Evolutionary conservation across 2,329 filamentous ascomycete genomes (phyloP).

Genomic region (Pseudophaeomoniella oleicola): DNA sequence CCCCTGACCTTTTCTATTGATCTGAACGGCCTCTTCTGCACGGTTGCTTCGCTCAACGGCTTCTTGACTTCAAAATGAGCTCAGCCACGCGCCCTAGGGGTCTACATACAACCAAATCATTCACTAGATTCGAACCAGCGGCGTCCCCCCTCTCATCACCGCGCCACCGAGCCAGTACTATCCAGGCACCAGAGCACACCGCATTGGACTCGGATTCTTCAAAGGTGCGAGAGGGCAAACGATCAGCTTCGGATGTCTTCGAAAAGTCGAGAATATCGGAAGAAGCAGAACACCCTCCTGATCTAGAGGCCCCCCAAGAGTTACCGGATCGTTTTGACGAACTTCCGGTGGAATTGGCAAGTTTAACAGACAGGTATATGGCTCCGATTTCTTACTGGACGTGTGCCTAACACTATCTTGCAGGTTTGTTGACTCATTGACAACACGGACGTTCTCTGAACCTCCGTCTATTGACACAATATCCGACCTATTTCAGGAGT

Average conservation of each 20-base stretch:
- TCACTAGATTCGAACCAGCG: conserved; percentile 19
- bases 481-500: conserved; percentile 83
- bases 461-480: conserved; percentile 74
- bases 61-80: no score
- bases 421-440: conserved; percentile 83
- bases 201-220: no score
- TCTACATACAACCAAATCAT: conserved; percentile 23
- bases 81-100: conserved; percentile 1
- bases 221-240: conserved; percentile 1
- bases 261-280: conserved; percentile 10
- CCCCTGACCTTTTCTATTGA: no score
- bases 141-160: conserved; percentile 9
- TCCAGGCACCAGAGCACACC: conserved; percentile 5
- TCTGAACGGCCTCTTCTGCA: no score
- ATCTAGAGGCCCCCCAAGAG: conserved; percentile 17
- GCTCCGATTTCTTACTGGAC: neutral
- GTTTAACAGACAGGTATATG: conserved; percentile 67
- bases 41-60: no score
- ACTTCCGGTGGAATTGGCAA: conserved; percentile 84
- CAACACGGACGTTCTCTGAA: conserved; percentile 69
- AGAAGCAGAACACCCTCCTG: conserved; percentile 12
- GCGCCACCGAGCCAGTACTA: conserved; percentile 15
- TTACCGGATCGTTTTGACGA: conserved; percentile 63
- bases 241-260: conserved; percentile 12
- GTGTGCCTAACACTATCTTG: neutral